A percentile compares a stretch with the other conserved stretches of the same genome.
Conservation (phyloP, 441 rosid species). For the Erodium moschatum region DNA sequence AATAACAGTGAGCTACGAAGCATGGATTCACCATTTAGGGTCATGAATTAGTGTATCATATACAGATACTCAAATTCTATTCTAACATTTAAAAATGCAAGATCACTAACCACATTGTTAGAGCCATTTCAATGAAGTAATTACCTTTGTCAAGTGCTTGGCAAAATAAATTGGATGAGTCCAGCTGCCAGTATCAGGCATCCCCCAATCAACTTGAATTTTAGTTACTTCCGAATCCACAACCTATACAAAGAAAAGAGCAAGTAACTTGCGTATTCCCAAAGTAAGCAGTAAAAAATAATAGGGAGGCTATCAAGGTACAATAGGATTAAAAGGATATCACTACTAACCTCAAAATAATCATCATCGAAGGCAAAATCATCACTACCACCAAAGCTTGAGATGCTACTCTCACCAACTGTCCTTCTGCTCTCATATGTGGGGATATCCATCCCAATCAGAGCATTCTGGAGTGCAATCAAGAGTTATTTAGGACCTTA, state of each 20-base stretch:
- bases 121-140: neutral
- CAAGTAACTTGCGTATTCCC: too few relatives aligned
- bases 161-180: slow-evolving; percentile 82
- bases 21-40: too few relatives aligned
- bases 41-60: too few relatives aligned
- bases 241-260: slow-evolving; percentile 29
- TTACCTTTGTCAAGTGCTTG: slow-evolving; percentile 67
- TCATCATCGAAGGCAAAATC: slow-evolving; percentile 52
- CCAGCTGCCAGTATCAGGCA: slow-evolving; percentile 54
- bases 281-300: neutral
- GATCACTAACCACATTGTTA: neutral
- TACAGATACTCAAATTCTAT: too few relatives aligned
- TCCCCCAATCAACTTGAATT: slow-evolving; percentile 72
- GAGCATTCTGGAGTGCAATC: slow-evolving; percentile 49
- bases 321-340: slow-evolving; percentile 14
- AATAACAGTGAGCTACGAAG: neutral
- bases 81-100: neutral
- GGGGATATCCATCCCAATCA: slow-evolving; percentile 71
- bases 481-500: slow-evolving; percentile 16
- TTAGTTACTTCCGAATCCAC: slow-evolving; percentile 55
- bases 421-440: slow-evolving; percentile 43
- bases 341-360: slow-evolving; percentile 54
- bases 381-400: slow-evolving; percentile 34
- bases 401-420: slow-evolving; percentile 41
- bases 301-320: slow-evolving; percentile 4